These are phyloP conservation scores for Aspergillus cejpii DNA, from an alignment of 2,329 filamentous ascomycete species.

Conservation along the genomic window DNA sequence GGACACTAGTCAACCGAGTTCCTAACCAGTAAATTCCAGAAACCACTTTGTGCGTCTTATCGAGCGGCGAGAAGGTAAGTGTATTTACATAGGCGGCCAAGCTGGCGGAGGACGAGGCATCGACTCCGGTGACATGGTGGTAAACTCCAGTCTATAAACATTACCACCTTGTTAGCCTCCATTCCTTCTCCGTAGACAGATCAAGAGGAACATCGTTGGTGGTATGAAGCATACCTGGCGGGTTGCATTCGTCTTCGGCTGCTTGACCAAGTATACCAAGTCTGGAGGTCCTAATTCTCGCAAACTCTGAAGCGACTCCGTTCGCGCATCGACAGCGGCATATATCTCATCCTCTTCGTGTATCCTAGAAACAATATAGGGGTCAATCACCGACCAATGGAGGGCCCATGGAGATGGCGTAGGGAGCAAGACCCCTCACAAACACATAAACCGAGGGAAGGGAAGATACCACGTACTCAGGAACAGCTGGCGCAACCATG, in stretches of 20 bases:
- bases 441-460: constrained; percentile 25
- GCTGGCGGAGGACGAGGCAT: constrained; percentile 95
- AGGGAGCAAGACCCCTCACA: constrained; percentile 17
- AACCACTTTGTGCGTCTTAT: constrained; percentile 80
- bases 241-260: constrained; percentile 52
- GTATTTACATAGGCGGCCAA: constrained; percentile 98
- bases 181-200: background rate
- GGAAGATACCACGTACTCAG: constrained; percentile 57
- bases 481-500: constrained; percentile 69
- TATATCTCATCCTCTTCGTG: constrained; percentile 85
- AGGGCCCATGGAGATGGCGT: constrained; percentile 15
- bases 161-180: constrained; percentile 4
- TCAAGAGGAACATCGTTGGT: background rate
- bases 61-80: constrained; percentile 79
- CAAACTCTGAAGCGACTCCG: constrained; percentile 75
- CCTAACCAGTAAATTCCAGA: constrained; percentile 87
- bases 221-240: constrained; percentile 46
- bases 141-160: constrained; percentile 72
- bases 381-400: constrained; percentile 17
- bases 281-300: constrained; percentile 94
- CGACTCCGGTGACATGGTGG: constrained; percentile 94
- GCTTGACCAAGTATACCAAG: constrained; percentile 87
- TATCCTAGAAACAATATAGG: constrained; percentile 53
- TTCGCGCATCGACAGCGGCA: constrained; percentile 81
- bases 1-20: background rate